Evolutionary conservation across 225 moss, liverwort and hornwort genomes (phyloP), one percentile per base, ranked within the genome.

Genomic region (Thuidium tamariscinum): DNA sequence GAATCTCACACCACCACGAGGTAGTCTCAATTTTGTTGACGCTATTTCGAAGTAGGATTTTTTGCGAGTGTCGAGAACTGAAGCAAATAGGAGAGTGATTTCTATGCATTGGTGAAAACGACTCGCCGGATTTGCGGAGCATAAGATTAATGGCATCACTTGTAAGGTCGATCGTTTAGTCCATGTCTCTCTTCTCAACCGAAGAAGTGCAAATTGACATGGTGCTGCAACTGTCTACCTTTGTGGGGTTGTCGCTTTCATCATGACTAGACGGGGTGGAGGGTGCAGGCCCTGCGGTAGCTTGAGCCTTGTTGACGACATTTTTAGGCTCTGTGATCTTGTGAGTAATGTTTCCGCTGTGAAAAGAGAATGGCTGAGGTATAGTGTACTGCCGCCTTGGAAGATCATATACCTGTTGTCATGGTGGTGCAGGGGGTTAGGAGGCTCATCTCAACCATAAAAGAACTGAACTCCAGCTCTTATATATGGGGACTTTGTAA

Each of bases 341-440:
- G 71, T 83, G 85, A 63, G 83, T 19, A 71, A 56, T 61, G 69
- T 75, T 85, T 82, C 79, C 84, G 48, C 82, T 87, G 41, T 83
- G 90, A 49, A 92, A 82, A 67, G 78, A 68, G 83, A 96, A 96
- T 55, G 96, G 96, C 51, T 92, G 94, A 41, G 96, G 96, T 84
- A 95, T 94, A 21, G 96, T 96, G 85, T 96, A 96, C 61, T 96
- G 96, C 66, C 96, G 90, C 79, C 89, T 94, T 21, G 96, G 95
- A 63, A 95, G 85, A 17, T 93, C 89, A 83, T 93, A 93, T 20
- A 94, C 94, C 96, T 96, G 91, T 82, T 70, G 54, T 46, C 76
- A 90, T 65, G 30, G 54, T 68, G 23, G 26, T 39, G 52, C 49
- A 81, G 20, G 42, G 42, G 18, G 39, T 88, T 67, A 88, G 74